These are phyloP conservation scores for Helotiales sp. DNA, from an alignment of 2,329 filamentous ascomycete genomes.

Conservation along the genomic window DNA sequence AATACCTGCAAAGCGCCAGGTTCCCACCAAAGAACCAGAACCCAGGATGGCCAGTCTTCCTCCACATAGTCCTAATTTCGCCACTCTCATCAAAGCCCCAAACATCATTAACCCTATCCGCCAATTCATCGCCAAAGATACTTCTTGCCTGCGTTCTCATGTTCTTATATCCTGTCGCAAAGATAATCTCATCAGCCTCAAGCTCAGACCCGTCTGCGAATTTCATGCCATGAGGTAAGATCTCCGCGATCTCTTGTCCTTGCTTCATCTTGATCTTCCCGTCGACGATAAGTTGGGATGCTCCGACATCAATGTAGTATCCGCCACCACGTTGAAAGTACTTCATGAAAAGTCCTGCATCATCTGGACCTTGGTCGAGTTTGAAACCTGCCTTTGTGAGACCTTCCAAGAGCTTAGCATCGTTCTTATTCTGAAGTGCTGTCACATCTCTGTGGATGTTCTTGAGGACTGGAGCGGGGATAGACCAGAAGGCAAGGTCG, in stretches of 20 bases:
- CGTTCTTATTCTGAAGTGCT: slow-evolving; percentile 36
- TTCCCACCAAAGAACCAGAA: slow-evolving; percentile 55
- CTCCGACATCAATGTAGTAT: slow-evolving; percentile 59
- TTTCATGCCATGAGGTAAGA: slow-evolving; percentile 39
- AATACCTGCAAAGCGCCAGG: slow-evolving; percentile 47
- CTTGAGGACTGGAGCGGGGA: slow-evolving; percentile 61
- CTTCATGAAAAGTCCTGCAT: slow-evolving; percentile 55
- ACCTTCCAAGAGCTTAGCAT: slow-evolving; percentile 44
- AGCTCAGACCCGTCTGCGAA: slow-evolving; percentile 48
- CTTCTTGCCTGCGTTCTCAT: slow-evolving; percentile 51
- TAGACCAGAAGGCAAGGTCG: slow-evolving; percentile 59
- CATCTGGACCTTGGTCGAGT: slow-evolving; percentile 56
- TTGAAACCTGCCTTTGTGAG: slow-evolving; percentile 57
- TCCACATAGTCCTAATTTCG: slow-evolving; percentile 48
- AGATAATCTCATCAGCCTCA: slow-evolving; percentile 53
- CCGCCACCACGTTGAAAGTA: slow-evolving; percentile 61
- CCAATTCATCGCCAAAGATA: slow-evolving; percentile 51
- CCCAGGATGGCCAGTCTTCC: slow-evolving; percentile 46
- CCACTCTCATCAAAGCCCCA: slow-evolving; percentile 51
- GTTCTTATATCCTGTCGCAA: slow-evolving; percentile 51
- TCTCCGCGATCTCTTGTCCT: slow-evolving; percentile 45
- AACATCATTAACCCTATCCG: slow-evolving; percentile 47
- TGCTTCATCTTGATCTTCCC: slow-evolving; percentile 54
- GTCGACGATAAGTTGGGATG: slow-evolving; percentile 50
- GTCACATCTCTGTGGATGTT: slow-evolving; percentile 52